Percentiles rank a stretch among this genome's conserved stretches.
Evolutionary conservation across 2,329 filamentous ascomycete genomes (phyloP).

Genomic region (Calonectria hongkongensis): DNA sequence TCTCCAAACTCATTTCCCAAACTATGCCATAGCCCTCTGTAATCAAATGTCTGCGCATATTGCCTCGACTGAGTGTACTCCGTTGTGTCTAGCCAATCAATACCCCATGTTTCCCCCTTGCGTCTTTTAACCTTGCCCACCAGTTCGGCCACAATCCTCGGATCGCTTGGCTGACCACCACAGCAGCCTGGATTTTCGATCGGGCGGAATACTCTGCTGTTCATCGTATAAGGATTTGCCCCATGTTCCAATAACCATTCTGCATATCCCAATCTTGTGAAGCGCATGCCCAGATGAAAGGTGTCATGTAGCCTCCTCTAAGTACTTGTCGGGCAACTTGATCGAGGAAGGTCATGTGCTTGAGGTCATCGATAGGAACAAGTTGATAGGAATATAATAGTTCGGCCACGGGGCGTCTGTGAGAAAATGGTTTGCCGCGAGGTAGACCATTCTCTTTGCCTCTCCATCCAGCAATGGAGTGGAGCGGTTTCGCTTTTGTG

Average conservation of each 20-base stretch:
- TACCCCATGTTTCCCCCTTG: not conserved
- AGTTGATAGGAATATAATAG: not conserved
- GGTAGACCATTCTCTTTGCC: not conserved
- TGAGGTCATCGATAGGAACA: slow-evolving; percentile 15
- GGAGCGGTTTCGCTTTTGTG: not conserved
- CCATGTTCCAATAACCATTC: slow-evolving; percentile 29
- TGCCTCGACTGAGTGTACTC: no score
- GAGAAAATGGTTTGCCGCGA: not conserved
- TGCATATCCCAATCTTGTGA: slow-evolving; percentile 24
- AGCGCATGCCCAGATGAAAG: slow-evolving; percentile 27
- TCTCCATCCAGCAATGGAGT: not conserved
- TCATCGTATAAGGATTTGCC: not conserved
- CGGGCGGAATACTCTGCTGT: slow-evolving; percentile 10
- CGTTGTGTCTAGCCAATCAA: no score
- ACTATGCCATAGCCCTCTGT: not conserved
- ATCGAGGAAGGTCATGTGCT: slow-evolving; percentile 4
- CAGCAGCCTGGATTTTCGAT: not conserved
- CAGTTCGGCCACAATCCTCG: not conserved
- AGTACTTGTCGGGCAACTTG: not conserved
- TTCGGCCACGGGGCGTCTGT: slow-evolving; percentile 25
- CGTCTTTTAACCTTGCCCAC: slow-evolving; percentile 10
- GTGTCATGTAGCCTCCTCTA: slow-evolving; percentile 19
- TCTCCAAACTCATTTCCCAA: no score
- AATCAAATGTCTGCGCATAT: no score
- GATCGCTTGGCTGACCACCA: not conserved